Conservation (phyloP, 73 alveolate genomes). For the Stentor roeselii region DNA sequence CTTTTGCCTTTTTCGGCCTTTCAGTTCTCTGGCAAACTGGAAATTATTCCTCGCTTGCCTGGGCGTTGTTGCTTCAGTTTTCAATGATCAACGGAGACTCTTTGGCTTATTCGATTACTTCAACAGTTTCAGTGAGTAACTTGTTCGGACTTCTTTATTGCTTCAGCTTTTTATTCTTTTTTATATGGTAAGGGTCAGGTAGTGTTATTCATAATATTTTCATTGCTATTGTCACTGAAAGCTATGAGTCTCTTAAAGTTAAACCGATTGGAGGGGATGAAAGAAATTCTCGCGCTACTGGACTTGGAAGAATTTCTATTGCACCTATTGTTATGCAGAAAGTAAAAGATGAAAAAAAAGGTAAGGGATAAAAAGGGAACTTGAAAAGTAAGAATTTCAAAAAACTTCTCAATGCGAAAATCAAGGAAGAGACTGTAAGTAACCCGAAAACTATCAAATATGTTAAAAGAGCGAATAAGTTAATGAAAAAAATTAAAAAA, state of each 20-base stretch:
- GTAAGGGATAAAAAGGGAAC: not conserved
- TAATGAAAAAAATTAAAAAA: too few species aligned
- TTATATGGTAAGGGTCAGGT: slow-evolving; percentile 39
- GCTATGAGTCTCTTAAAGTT: slow-evolving; percentile 30
- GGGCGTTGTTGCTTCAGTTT: slow-evolving; percentile 56
- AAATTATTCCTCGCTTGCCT: slow-evolving; percentile 56
- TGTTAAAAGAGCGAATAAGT: too few species aligned
- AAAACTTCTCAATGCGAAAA: too few species aligned
- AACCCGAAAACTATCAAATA: too few species aligned
- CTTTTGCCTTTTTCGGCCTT: slow-evolving; percentile 80
- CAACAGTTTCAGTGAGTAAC: slow-evolving; percentile 48
- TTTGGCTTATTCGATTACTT: slow-evolving; percentile 65
- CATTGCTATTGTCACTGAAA: slow-evolving; percentile 77
- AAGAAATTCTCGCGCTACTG: not conserved
- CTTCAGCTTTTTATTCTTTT: slow-evolving; percentile 64
- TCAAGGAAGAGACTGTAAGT: too few species aligned
- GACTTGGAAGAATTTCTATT: not conserved
- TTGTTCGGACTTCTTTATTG: slow-evolving; percentile 65
- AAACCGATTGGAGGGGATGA: slow-evolving; percentile 18
- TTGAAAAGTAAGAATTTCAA: too few species aligned
- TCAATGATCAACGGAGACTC: slow-evolving; percentile 85
- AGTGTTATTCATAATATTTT: slow-evolving; percentile 67
- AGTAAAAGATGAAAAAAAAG: not conserved
- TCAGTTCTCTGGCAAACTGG: slow-evolving; percentile 81
- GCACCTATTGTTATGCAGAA: not conserved